phyloP scores from a whole-genome alignment of 1,284 basidiomycete species.

The Ganoderma sinense region DNA sequence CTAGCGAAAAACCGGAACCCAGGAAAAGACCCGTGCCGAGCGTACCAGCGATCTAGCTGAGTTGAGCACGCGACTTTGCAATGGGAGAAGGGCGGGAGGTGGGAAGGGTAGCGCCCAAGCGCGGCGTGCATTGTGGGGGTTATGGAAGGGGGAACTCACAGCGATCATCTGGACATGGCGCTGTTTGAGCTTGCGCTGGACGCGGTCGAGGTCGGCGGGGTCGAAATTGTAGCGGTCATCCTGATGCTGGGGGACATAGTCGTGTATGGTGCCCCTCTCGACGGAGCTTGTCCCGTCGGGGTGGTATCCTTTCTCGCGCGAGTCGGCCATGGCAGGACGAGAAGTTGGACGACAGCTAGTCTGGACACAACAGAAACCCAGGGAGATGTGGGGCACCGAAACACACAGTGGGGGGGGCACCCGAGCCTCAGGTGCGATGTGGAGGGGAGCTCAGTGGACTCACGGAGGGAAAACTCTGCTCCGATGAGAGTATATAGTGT shows the following conservation, averaged over 20 bases:
- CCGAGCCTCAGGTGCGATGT: constrained; percentile 21
- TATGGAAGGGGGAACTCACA: constrained; percentile 30
- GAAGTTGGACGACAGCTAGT: neutral
- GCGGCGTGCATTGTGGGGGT: neutral
- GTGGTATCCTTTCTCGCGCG: constrained; percentile 28
- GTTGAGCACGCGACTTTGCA: constrained; percentile 1
- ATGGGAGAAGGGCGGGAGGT: neutral
- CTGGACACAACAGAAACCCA: neutral
- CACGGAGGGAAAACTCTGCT: constrained; percentile 7
- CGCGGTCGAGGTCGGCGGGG: constrained; percentile 64
- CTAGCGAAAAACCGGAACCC: constrained; percentile 72
- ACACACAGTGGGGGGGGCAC: constrained; percentile 21
- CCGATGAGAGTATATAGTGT: constrained; percentile 7
- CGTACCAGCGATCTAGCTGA: constrained; percentile 68
- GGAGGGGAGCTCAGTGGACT: constrained; percentile 13
- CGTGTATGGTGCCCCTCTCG: constrained; percentile 43
- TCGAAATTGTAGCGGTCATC: constrained; percentile 49
- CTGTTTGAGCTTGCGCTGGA: constrained; percentile 71
- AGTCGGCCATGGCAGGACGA: constrained; percentile 20
- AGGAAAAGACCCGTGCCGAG: constrained; percentile 86
- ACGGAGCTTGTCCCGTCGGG: constrained; percentile 30
- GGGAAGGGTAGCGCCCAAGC: neutral
- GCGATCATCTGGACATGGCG: constrained; percentile 77
- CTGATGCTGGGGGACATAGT: constrained; percentile 37
- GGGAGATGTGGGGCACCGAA: constrained; percentile 4